These are phyloP conservation scores for Volvox carteri DNA, from an alignment of 163 green algal species.

Conservation along the genomic window DNA sequence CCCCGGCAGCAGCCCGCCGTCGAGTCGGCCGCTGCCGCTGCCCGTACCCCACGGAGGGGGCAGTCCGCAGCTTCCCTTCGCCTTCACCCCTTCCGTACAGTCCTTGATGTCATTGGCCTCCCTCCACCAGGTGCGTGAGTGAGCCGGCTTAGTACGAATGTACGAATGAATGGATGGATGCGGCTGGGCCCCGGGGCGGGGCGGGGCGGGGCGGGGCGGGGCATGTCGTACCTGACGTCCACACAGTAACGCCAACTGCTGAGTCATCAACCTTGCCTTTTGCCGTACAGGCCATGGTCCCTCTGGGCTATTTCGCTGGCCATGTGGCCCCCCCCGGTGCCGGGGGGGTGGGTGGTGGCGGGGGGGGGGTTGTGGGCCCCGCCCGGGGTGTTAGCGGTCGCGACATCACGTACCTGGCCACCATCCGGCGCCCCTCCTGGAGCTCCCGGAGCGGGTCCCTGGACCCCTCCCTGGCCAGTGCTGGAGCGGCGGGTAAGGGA, in stretches of 20 bases:
- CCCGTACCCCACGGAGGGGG: conserved; percentile 54
- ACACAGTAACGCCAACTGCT: too few species aligned
- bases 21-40: conserved; percentile 55
- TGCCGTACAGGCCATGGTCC: conserved; percentile 26
- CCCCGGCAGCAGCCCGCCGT: conserved; percentile 35
- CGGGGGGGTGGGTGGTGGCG: too few species aligned
- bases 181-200: too few species aligned
- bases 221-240: too few species aligned
- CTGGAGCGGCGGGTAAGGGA: not conserved
- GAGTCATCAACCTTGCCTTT: too few species aligned
- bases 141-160: too few species aligned
- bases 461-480: conserved; percentile 52
- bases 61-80: conserved; percentile 88
- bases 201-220: too few species aligned
- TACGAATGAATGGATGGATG: too few species aligned
- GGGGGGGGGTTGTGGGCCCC: too few species aligned
- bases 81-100: conserved; percentile 81
- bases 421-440: conserved; percentile 77
- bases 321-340: not conserved
- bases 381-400: conserved; percentile 34
- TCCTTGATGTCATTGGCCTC: conserved; percentile 32
- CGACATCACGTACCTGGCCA: conserved; percentile 69
- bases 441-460: conserved; percentile 59
- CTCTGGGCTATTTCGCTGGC: conserved; percentile 41
- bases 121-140: conserved; percentile 14